phyloP scores from a whole-genome alignment of 1,284 basidiomycete genomes.

The Leccinum holopus region DNA sequence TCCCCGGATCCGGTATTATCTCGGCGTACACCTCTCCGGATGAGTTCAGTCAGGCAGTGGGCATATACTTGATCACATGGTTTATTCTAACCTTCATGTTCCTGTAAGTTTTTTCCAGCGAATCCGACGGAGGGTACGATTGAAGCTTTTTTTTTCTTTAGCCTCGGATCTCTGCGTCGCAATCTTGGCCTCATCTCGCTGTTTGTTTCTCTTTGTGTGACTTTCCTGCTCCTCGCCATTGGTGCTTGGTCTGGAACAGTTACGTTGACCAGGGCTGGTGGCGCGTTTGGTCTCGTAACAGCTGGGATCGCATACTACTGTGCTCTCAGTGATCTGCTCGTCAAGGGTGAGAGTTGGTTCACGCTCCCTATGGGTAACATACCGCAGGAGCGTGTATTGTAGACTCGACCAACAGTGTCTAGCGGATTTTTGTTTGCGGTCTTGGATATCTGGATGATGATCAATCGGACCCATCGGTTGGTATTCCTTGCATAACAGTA shows the following conservation, averaged over 20 bases:
- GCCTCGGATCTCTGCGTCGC: constrained; percentile 64
- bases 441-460: constrained; percentile 1
- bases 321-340: constrained; percentile 61
- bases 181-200: constrained; percentile 66
- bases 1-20: constrained; percentile 62
- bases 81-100: constrained; percentile 63
- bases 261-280: constrained; percentile 52
- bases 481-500: constrained; percentile 1
- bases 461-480: neutral
- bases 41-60: constrained; percentile 59
- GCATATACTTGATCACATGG: constrained; percentile 69
- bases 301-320: constrained; percentile 69
- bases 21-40: constrained; percentile 44
- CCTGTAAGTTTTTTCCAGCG: constrained; percentile 35
- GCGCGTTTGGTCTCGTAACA: constrained; percentile 69
- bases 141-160: constrained; percentile 25
- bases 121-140: neutral
- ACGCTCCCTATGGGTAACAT: constrained; percentile 51
- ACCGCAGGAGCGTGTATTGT: constrained; percentile 14
- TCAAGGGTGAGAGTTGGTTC: constrained; percentile 49
- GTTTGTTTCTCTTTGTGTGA: constrained; percentile 70
- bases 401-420: neutral
- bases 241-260: constrained; percentile 39
- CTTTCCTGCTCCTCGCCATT: constrained; percentile 58
- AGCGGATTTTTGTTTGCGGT: constrained; percentile 10